A percentile compares a stretch with the other conserved stretches of the same genome.
Evolutionary conservation across 305 asterid genomes (phyloP).

Genomic region (Petunia hybrid): DNA sequence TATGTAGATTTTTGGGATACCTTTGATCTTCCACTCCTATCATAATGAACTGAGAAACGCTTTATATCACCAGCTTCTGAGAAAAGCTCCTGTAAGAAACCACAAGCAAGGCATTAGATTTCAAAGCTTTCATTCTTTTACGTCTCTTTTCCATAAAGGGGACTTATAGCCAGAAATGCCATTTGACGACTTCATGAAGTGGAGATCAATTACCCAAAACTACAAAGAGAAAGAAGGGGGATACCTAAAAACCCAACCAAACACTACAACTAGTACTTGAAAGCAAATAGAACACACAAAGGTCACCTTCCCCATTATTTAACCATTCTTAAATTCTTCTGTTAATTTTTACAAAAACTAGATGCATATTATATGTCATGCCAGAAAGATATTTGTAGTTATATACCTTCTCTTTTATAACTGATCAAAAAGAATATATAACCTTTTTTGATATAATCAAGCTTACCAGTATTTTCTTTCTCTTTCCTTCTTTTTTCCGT

Average conservation of each 20-base stretch:
- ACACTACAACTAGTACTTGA: neutral
- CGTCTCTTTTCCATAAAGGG: neutral
- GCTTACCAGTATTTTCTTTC: neutral
- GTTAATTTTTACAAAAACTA: neutral
- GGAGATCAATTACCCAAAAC: conserved; percentile 6
- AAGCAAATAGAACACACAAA: neutral
- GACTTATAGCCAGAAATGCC: neutral
- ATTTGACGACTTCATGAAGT: neutral
- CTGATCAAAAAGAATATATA: no score
- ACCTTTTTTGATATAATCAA: no score
- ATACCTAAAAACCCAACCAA: no score
- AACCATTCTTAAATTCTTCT: neutral
- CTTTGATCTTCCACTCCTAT: conserved; percentile 82
- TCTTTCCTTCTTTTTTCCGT: neutral
- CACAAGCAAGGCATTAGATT: neutral
- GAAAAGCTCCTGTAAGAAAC: conserved; percentile 56
- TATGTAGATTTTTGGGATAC: conserved; percentile 45
- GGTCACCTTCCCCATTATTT: neutral
- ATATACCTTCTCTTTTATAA: neutral
- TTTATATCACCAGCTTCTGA: conserved; percentile 66
- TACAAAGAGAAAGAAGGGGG: neutral
- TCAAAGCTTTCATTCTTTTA: neutral
- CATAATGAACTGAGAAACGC: conserved; percentile 55
- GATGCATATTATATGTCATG: neutral
- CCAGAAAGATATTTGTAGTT: neutral